Base-by-base conservation (phyloP, 208 protist genomes). In the Kentomonas sorsogonicus region DNA sequence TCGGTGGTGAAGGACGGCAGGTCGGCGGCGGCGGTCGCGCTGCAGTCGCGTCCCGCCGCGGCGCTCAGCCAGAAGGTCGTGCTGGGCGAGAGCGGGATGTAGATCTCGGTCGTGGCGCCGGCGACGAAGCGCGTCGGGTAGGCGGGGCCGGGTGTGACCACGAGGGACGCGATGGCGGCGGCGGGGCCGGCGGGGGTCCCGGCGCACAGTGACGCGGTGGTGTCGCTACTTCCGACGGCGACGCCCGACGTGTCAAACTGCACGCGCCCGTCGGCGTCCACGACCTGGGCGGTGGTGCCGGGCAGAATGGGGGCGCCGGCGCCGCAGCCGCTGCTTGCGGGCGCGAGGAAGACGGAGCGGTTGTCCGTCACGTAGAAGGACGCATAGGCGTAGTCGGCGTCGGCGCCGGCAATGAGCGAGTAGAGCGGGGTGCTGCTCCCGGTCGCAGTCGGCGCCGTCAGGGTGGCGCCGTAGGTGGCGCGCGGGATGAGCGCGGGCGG, bases 1-100 rank as follows among this genome's bases (percentile, higher is more conserved):
- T 86, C 56, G 31, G 78, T 86, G 23, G 56, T 71, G 72, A 86
- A 83, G 22, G 53, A 30, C 25, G 75, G 73, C 27, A 77, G 59
- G n/a, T n/a, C n/a, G 16, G 48, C 61, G 26, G 62, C 44, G 9
- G 39, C 30, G 26, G 33, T 53, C 10, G 34, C 36, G 48, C 56
- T 50, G 56, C 65, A 68, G 55, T 77, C 63, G n/a, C n/a, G n/a
- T 22, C 58, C 52, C 41, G 30, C 54, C 6, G 57, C 55, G 41
- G 15, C 4, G 58, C 71, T 79, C 47, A 89, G 38, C 47, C 56
- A 57, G 47, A 90, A 74, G 11, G 69, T 39, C n/a, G 56, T 73
- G 46, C 48, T 67, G 44, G 63, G 61, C 31, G 65, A 59, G 10
- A 66, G 31, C 20, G 83, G 83, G 31, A 86, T 68, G 63, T 71